Conservation (phyloP, 108 stramenopile genomes). For the Fistulifera solaris region DNA sequence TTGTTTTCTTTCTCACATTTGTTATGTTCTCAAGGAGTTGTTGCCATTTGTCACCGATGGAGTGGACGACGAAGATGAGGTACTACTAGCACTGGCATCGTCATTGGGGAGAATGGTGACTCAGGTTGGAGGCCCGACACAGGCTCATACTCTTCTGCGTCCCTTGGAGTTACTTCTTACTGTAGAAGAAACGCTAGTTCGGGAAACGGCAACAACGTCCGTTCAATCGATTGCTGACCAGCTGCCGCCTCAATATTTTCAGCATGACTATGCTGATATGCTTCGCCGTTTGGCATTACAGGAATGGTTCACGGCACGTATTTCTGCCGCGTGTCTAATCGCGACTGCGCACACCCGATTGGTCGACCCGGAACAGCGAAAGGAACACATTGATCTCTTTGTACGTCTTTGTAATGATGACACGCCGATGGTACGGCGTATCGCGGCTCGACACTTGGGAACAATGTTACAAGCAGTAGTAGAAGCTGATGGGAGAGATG, state of each 20-base stretch:
- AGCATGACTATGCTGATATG: slow-evolving; percentile 66
- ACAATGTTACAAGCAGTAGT: slow-evolving; percentile 52
- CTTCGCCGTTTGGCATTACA: slow-evolving; percentile 67
- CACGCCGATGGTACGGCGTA: slow-evolving; percentile 92
- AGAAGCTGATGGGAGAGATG: slow-evolving; percentile 25
- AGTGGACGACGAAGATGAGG: slow-evolving; percentile 82
- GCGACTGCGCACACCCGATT: slow-evolving; percentile 55
- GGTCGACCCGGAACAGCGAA: slow-evolving; percentile 20
- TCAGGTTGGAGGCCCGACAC: slow-evolving; percentile 50
- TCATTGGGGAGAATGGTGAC: slow-evolving; percentile 56
- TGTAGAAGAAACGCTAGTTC: slow-evolving; percentile 69
- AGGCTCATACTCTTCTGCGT: slow-evolving; percentile 54
- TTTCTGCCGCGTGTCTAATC: slow-evolving; percentile 82
- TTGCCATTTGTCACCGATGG: slow-evolving; percentile 78
- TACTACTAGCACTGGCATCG: slow-evolving; percentile 55
- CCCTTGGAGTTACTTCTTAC: slow-evolving; percentile 87
- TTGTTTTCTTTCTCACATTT: not conserved
- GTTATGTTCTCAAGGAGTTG: slow-evolving; percentile 38
- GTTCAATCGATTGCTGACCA: slow-evolving; percentile 31
- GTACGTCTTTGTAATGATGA: slow-evolving; percentile 80
- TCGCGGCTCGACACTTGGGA: slow-evolving; percentile 80
- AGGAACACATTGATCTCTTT: slow-evolving; percentile 46
- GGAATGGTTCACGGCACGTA: slow-evolving; percentile 98
- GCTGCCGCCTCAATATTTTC: slow-evolving; percentile 45
- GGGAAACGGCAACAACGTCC: slow-evolving; percentile 66